These are phyloP conservation scores for Colletotrichum falcatum DNA, from an alignment of 2,329 filamentous ascomycete genomes.

Conservation along the genomic window DNA sequence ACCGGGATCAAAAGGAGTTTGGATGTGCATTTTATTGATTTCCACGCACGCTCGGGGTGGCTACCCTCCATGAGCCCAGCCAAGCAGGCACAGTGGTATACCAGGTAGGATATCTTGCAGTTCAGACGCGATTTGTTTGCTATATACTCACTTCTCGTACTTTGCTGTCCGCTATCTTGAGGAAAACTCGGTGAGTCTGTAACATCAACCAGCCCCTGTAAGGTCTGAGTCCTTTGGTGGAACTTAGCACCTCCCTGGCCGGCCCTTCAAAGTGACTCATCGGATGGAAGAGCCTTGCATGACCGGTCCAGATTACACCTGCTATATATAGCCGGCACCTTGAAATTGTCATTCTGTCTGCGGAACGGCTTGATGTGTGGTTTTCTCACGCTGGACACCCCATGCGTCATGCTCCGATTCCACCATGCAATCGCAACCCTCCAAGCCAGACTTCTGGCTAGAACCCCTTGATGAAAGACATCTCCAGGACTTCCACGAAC, in stretches of 20 bases:
- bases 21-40: neutral
- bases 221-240: neutral
- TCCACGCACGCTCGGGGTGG: neutral
- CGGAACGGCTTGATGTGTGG: neutral
- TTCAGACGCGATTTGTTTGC: neutral
- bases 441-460: conserved; percentile 5
- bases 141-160: neutral
- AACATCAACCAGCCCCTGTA: neutral
- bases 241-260: neutral
- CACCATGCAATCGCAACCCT: neutral
- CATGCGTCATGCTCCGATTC: neutral
- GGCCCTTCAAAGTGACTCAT: neutral
- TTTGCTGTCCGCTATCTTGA: neutral
- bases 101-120: conserved; percentile 23
- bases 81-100: conserved; percentile 19
- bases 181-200: neutral
- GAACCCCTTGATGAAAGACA: conserved; percentile 18
- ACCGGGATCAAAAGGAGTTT: conserved; percentile 26
- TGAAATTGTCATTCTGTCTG: neutral
- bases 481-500: conserved; percentile 17
- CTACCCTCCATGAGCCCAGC: neutral
- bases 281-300: neutral
- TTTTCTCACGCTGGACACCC: neutral
- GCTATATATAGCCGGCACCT: neutral
- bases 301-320: neutral